A percentile compares a stretch with the other conserved stretches of the same genome.
Conservation (phyloP, 148 eudicot genomes). For the Rhododendron molle region DNA sequence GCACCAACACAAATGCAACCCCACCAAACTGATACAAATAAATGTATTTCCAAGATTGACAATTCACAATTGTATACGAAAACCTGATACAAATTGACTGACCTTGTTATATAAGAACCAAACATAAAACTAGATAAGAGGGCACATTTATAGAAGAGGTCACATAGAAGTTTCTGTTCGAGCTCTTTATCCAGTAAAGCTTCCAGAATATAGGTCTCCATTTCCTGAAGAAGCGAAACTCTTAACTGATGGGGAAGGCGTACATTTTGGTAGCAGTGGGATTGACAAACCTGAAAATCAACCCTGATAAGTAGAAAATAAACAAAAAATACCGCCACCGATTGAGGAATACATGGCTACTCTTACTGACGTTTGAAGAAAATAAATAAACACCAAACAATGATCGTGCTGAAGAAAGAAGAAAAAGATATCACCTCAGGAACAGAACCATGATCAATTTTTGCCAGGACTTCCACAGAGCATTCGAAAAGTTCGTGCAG, state of each 20-base stretch:
- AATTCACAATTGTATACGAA: not conserved
- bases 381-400: conserved; percentile 2
- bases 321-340: not conserved
- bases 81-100: not conserved
- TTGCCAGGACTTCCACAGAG: conserved; percentile 69
- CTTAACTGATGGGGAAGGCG: conserved; percentile 69
- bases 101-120: conserved; percentile 66
- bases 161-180: conserved; percentile 51
- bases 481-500: conserved; percentile 53
- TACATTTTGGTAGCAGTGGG: conserved; percentile 33
- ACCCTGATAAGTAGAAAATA: conserved; percentile 2
- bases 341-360: not conserved
- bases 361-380: not conserved
- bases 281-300: conserved; percentile 28
- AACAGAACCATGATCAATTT: conserved; percentile 32
- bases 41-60: not conserved
- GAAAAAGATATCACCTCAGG: conserved; percentile 33
- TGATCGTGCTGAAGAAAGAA: not conserved
- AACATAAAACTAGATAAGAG: conserved; percentile 65
- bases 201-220: conserved; percentile 65
- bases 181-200: conserved; percentile 38
- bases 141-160: conserved; percentile 57
- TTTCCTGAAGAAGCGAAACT: conserved; percentile 65
- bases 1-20: not conserved
- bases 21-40: not conserved